Base-by-base conservation (phyloP, 495 filamentous ascomycete species). In the Tuber microsphaerosporum region DNA sequence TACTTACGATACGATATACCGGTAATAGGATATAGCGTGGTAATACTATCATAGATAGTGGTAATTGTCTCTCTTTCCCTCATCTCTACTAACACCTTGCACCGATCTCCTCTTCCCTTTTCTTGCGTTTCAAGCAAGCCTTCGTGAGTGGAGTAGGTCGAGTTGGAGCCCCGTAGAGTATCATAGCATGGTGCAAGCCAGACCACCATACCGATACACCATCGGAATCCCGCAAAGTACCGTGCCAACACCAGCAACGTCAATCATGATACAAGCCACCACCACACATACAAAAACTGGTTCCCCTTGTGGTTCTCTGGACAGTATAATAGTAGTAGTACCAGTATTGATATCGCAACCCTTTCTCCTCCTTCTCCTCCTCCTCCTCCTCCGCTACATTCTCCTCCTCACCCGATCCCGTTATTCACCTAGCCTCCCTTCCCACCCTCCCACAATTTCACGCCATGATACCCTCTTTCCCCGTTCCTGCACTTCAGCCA, bases 181-280 rank as follows among this genome's bases (percentile, higher is more conserved):
- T 61, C 51, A 61, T 61, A 0, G 14, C 10, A 56, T 9, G 22
- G 48, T 26, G 22, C 22, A n/a, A 56, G 22, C 48, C 48, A 48
- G 46, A 7, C 19, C 19, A 22, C 19, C 22, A n/a, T 56, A n/a
- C 48, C 20, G 51, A 61, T 61, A 61, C 51, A 61, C 51, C n/a
- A 31, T 61, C 51, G 51, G 51, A 61, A 61, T 61, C 51, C 51
- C 51, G 51, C 51, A 61, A 61, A 61, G n/a, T 61, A 61, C 51
- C n/a, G 51, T 61, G 51, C 51, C 51, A 61, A 61, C 51, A 61
- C 51, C 51, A 26, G 48, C 48, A 26, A 56, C 48, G 12, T 61
- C 51, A 61, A 31, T 31, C 51, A 26, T 61, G 51, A 61, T 61
- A 61, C 51, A 61, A 61, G 9, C 51, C 31, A 16, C n/a, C n/a